phyloP scores from a whole-genome alignment of 495 filamentous ascomycete species.

The Aspergillus sparsus region DNA sequence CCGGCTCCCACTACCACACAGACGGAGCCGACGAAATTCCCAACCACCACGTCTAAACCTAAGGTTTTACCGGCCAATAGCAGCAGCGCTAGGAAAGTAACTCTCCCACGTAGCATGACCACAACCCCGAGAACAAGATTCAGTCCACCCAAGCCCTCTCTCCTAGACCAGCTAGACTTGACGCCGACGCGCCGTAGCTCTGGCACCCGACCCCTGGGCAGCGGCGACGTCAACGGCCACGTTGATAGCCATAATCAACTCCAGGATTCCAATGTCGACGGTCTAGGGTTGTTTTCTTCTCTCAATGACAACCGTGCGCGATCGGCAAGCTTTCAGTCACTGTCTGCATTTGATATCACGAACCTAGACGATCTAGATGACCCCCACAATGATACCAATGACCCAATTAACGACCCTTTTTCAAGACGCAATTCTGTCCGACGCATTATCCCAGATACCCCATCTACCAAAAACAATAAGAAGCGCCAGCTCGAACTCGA shows the following conservation, averaged over 20 bases:
- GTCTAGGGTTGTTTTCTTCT: slow-evolving; percentile 30
- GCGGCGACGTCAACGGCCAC: slow-evolving; percentile 4
- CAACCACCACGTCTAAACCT: slow-evolving; percentile 20
- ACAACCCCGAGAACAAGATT: slow-evolving; percentile 47
- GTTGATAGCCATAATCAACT: slow-evolving; percentile 20
- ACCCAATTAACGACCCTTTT: slow-evolving; percentile 40
- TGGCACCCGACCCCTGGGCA: slow-evolving; percentile 35
- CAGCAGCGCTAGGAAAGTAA: slow-evolving; percentile 39
- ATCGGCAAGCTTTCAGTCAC: slow-evolving; percentile 34
- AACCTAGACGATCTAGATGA: slow-evolving; percentile 36
- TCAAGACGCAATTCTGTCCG: slow-evolving; percentile 26
- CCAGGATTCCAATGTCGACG: slow-evolving; percentile 24
- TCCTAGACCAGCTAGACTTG: slow-evolving; percentile 43
- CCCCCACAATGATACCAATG: slow-evolving; percentile 11
- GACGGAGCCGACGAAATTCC: slow-evolving; percentile 25
- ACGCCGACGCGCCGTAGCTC: slow-evolving; percentile 43
- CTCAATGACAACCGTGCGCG: slow-evolving; percentile 21
- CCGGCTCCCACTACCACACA: slow-evolving; percentile 22
- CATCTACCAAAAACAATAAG: slow-evolving; percentile 19
- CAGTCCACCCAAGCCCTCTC: slow-evolving; percentile 47
- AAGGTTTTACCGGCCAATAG: slow-evolving; percentile 34
- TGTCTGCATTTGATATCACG: slow-evolving; percentile 39
- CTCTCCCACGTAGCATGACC: slow-evolving; percentile 41
- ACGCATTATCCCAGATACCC: slow-evolving; percentile 21
- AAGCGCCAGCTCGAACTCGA: slow-evolving; percentile 44